Evolutionary conservation across 331 rosid species (phyloP).

Genomic region (Malus hybrid): DNA sequence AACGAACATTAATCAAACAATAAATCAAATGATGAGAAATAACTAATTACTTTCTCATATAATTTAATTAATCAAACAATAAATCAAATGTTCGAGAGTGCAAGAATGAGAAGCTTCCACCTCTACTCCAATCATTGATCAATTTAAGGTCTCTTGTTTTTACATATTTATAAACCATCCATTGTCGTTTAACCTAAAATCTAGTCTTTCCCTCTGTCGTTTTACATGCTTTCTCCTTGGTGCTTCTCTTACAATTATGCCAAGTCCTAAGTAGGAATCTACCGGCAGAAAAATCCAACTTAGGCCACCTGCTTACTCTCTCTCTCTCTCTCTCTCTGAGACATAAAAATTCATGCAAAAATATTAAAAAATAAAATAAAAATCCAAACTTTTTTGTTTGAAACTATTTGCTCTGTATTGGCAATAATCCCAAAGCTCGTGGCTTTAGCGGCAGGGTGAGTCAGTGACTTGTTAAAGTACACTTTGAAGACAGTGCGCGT

Average conservation of each 20-base stretch:
- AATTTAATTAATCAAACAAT: neutral
- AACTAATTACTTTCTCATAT: neutral
- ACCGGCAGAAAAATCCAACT: slow-evolving; percentile 21
- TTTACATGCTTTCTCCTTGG: slow-evolving; percentile 10
- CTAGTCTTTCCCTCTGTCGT: slow-evolving; percentile 13
- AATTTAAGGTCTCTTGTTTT: neutral
- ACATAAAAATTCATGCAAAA: slow-evolving; percentile 10
- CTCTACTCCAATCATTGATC: neutral
- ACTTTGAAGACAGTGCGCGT: slow-evolving; percentile 49
- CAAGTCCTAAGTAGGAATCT: slow-evolving; percentile 20
- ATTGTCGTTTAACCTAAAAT: neutral
- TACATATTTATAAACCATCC: neutral
- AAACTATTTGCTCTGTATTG: neutral
- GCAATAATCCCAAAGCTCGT: slow-evolving; percentile 15
- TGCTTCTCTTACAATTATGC: slow-evolving; percentile 25
- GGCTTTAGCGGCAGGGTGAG: slow-evolving; percentile 16
- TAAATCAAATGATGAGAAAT: neutral
- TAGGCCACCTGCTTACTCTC: slow-evolving; percentile 19
- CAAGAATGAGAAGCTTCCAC: neutral
- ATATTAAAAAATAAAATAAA: neutral
- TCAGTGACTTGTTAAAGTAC: slow-evolving; percentile 22
- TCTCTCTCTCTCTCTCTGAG: neutral
- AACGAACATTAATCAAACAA: neutral
- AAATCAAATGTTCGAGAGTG: neutral
- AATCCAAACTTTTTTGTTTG: neutral